Conservation (phyloP, 1,139 yeast genomes). For the Yamadazyma conglobata region DNA sequence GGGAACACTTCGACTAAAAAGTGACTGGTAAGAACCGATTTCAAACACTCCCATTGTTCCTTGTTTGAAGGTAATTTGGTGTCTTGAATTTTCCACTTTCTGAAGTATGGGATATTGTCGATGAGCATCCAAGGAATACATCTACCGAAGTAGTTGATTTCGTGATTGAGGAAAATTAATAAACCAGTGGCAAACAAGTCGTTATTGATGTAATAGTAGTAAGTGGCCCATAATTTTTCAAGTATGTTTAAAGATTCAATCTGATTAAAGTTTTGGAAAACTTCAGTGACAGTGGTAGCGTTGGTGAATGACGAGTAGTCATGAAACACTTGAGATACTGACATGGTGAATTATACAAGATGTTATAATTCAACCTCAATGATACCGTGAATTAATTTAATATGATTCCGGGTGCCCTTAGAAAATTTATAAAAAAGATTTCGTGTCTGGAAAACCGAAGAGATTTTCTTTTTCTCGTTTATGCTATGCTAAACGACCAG, state of each 20-base stretch:
- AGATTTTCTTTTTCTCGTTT: too few species aligned
- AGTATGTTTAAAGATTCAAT: slow-evolving; percentile 23
- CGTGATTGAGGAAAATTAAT: slow-evolving; percentile 70
- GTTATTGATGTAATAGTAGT: slow-evolving; percentile 40
- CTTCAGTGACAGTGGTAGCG: slow-evolving; percentile 35
- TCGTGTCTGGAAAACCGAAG: too few species aligned
- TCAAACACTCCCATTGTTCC: slow-evolving; percentile 68
- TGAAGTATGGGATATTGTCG: slow-evolving; percentile 72
- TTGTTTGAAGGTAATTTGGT: slow-evolving; percentile 68
- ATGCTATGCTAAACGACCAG: too few species aligned
- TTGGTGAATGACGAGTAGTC: slow-evolving; percentile 41
- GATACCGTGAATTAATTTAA: too few species aligned
- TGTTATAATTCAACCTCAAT: too few species aligned
- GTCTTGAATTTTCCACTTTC: slow-evolving; percentile 78
- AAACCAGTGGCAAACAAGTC: slow-evolving; percentile 65
- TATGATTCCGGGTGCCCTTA: too few species aligned
- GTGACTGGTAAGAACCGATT: slow-evolving; percentile 42
- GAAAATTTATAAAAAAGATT: too few species aligned
- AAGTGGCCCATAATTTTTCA: slow-evolving; percentile 43
- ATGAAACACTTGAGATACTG: slow-evolving; percentile 26
- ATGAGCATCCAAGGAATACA: slow-evolving; percentile 82
- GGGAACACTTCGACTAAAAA: slow-evolving; percentile 46
- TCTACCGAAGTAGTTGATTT: slow-evolving; percentile 77
- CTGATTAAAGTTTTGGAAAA: slow-evolving; percentile 35
- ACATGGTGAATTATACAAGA: slow-evolving; percentile 7